phyloP scores from a whole-genome alignment of 164 flowering plant species.

The Aristolochia fimbriata region DNA sequence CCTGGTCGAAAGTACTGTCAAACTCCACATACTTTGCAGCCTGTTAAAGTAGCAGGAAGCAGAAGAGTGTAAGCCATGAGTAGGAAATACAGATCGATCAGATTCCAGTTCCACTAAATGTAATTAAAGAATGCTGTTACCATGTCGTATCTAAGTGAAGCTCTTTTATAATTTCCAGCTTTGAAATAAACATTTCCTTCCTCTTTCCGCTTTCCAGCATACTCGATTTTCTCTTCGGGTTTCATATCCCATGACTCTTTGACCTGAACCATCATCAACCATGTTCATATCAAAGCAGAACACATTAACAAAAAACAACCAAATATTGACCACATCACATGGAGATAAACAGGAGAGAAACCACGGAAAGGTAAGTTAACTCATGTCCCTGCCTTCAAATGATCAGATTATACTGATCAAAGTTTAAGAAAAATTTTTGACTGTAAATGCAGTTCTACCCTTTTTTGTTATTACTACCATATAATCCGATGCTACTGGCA shows the following conservation, averaged over 20 bases:
- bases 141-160: conserved; percentile 32
- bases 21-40: conserved; percentile 23
- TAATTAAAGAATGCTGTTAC: conserved; percentile 2
- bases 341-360: not conserved
- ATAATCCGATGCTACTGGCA: too few species aligned
- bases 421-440: too few species aligned
- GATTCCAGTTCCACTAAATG: not conserved
- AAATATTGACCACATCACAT: not conserved
- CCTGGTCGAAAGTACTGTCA: conserved; percentile 17
- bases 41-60: conserved; percentile 6
- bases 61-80: not conserved
- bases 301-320: not conserved
- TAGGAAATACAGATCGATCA: not conserved
- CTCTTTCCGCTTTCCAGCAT: conserved; percentile 24
- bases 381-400: too few species aligned
- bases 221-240: conserved; percentile 25
- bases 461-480: too few species aligned
- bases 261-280: conserved; percentile 12
- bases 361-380: too few species aligned
- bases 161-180: conserved; percentile 25
- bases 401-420: too few species aligned
- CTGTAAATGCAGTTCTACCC: too few species aligned
- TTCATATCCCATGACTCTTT: conserved; percentile 35
- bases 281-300: not conserved
- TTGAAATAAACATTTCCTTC: conserved; percentile 28